phyloP scores from a whole-genome alignment of 306 rosid genomes.

The Sicyos edulis region DNA sequence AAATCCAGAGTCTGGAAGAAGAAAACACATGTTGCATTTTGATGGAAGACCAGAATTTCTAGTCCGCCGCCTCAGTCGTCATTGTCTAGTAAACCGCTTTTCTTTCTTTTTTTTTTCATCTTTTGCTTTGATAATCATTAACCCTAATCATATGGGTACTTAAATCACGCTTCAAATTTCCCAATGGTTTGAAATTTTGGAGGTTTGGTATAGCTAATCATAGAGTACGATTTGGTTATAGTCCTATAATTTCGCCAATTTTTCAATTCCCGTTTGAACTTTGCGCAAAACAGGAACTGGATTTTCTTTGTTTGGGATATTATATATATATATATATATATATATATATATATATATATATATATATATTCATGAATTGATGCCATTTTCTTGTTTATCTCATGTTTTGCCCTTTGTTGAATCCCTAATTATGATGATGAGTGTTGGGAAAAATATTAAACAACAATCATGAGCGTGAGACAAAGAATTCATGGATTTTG shows the following conservation, averaged over 20 bases:
- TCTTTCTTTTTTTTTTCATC: neutral
- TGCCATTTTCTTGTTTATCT: slow-evolving; percentile 9
- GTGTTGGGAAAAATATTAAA: too few relatives aligned
- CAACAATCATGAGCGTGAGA: too few relatives aligned
- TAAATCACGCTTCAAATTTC: neutral
- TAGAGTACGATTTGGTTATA: neutral
- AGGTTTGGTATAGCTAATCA: neutral
- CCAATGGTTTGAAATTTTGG: neutral
- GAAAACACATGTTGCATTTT: slow-evolving; percentile 21
- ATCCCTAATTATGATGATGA: neutral
- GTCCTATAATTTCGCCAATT: neutral
- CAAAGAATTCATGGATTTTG: too few relatives aligned
- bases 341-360: too few relatives aligned
- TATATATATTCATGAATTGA: too few relatives aligned
- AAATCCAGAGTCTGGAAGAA: neutral
- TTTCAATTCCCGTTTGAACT: slow-evolving; percentile 13
- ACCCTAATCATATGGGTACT: neutral
- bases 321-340: too few relatives aligned
- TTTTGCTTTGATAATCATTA: neutral
- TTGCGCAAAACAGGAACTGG: neutral
- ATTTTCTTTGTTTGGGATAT: slow-evolving; percentile 9
- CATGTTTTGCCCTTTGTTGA: neutral
- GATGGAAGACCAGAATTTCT: slow-evolving; percentile 51
- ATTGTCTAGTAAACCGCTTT: slow-evolving; percentile 20
- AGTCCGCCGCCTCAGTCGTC: slow-evolving; percentile 52